Evolutionary conservation across 2,329 filamentous ascomycete genomes (phyloP).

Genomic region (Paraphaeosphaeria sporulosa): DNA sequence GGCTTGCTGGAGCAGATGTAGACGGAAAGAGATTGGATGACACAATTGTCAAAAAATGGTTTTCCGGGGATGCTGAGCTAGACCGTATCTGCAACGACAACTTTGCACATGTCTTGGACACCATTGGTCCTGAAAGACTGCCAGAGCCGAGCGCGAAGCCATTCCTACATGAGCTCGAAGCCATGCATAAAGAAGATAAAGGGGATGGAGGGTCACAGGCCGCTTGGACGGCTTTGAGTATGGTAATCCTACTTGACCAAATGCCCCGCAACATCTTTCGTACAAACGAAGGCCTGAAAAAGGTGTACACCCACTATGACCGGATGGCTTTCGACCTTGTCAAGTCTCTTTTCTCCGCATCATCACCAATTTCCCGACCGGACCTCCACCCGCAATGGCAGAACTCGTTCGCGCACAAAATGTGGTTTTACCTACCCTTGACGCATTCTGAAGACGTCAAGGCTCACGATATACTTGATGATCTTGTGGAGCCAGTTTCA

Average conservation of each 20-base stretch:
- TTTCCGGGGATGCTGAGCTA: slow-evolving; percentile 42
- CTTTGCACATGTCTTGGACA: slow-evolving; percentile 47
- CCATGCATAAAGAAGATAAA: slow-evolving; percentile 23
- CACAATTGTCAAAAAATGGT: slow-evolving; percentile 48
- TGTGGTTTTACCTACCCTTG: slow-evolving; percentile 68
- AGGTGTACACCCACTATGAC: slow-evolving; percentile 66
- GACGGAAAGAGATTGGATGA: slow-evolving; percentile 33
- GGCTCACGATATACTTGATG: slow-evolving; percentile 53
- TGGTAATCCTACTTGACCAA: slow-evolving; percentile 69
- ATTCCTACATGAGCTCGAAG: slow-evolving; percentile 45
- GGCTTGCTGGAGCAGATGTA: slow-evolving; percentile 48
- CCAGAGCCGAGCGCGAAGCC: slow-evolving; percentile 45
- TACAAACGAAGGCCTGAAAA: slow-evolving; percentile 49
- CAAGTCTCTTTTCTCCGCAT: slow-evolving; percentile 41
- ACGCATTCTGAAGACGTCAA: slow-evolving; percentile 64
- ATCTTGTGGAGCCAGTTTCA: slow-evolving; percentile 42
- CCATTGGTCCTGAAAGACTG: slow-evolving; percentile 46
- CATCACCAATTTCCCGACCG: slow-evolving; percentile 28
- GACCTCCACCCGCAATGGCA: slow-evolving; percentile 42
- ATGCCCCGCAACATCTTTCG: slow-evolving; percentile 69
- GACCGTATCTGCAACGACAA: slow-evolving; percentile 46
- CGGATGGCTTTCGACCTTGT: slow-evolving; percentile 59
- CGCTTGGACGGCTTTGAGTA: slow-evolving; percentile 54
- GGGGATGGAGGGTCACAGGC: slow-evolving; percentile 29
- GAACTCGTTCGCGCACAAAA: slow-evolving; percentile 49